Base-by-base conservation (phyloP, 129 eudicot genomes). In the Daucus carota region DNA sequence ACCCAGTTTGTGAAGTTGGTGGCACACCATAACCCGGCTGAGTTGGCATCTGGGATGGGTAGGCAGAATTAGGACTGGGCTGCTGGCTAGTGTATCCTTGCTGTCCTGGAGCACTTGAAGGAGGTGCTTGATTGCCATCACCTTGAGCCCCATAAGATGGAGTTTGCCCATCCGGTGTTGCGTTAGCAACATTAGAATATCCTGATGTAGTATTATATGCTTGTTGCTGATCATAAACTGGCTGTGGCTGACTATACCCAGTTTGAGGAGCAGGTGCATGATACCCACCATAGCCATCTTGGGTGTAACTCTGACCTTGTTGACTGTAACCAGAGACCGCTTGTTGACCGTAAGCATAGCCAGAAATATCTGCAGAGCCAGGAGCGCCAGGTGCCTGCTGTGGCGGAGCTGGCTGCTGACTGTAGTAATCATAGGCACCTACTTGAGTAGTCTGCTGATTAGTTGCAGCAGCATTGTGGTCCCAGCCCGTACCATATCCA, bases 211-310 rank as follows among this genome's bases (percentile, higher is more conserved):
- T 32, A 52, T 34, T 83, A 47, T 85, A 88, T 17, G 82, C 96
- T 63, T 88, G 94, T 40, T 85, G 90, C 77, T 87, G 92, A 75
- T 90, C 98, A 78, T 90, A 88, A 6, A 88, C 93, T 3, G 84
- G 57, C 62, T 82, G 91, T 16, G 91, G 75, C 74, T 86, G 97
- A 72, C 79, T 86, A 82, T 90, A 87, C 66, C 89, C 91, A 34
- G 94, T 69, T 77, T 88, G 90, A 12, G 74, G 74, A 40, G 74
- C 74, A 36, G 74, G n/a, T 31, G 92, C 80, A 12, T 76, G 81
- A 74, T 88, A 93, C 29, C 92, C 95, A 28, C 96, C 97, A 84
- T 94, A 94, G 16, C 90, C 96, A 80, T 94, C 97, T 60, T 91
- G 98, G 75, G 86, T 52, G 63, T 93, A 93, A 15, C 85, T 84